Percentiles rank a stretch among this genome's conserved stretches.
phyloP scores from a whole-genome alignment of 2,329 filamentous ascomycete species.

The Xylariaceae sp. region DNA sequence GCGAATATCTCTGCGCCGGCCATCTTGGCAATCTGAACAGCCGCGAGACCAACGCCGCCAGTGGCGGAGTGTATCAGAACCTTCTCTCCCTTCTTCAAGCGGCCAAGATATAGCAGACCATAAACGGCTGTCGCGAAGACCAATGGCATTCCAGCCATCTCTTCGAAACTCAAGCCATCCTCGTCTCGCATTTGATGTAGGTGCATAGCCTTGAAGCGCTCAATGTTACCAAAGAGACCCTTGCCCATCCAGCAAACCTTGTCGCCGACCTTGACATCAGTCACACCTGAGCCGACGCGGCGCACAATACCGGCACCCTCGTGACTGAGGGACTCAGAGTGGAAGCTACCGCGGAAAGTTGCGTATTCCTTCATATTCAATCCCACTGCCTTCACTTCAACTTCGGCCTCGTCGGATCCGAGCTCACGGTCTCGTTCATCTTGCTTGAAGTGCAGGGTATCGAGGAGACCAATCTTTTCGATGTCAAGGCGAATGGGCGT shows the following conservation, averaged over 20 bases:
- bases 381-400: slow-evolving; percentile 27
- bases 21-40: slow-evolving; percentile 48
- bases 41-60: slow-evolving; percentile 52
- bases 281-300: slow-evolving; percentile 26
- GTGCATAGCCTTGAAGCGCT: slow-evolving; percentile 46
- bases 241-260: slow-evolving; percentile 44
- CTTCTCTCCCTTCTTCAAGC: slow-evolving; percentile 38
- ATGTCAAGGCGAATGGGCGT: slow-evolving; percentile 21
- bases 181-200: slow-evolving; percentile 38
- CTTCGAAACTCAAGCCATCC: slow-evolving; percentile 26
- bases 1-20: slow-evolving; percentile 51
- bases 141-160: slow-evolving; percentile 45
- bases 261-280: slow-evolving; percentile 27
- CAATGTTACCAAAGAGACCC: slow-evolving; percentile 45
- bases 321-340: slow-evolving; percentile 23
- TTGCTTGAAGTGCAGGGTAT: slow-evolving; percentile 25
- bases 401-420: slow-evolving; percentile 21
- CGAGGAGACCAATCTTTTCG: slow-evolving; percentile 27
- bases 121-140: slow-evolving; percentile 51
- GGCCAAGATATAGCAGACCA: slow-evolving; percentile 45
- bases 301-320: slow-evolving; percentile 30
- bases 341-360: slow-evolving; percentile 21
- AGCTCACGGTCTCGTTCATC: slow-evolving; percentile 13
- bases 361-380: slow-evolving; percentile 22
- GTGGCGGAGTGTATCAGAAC: slow-evolving; percentile 55